Evolutionary conservation across 75 land plant species (phyloP).

Genomic region (Gnetum montanum): DNA sequence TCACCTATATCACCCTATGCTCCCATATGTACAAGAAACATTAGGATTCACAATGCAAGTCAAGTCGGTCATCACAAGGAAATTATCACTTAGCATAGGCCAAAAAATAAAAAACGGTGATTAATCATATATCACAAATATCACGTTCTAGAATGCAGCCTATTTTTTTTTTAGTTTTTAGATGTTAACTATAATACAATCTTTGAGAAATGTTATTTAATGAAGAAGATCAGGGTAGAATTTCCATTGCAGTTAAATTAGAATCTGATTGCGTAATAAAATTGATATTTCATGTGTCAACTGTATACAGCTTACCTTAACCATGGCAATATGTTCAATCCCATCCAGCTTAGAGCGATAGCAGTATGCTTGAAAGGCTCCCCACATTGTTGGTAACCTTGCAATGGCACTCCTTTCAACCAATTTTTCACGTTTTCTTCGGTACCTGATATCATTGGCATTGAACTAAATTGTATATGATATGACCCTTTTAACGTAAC

Average conservation of each 20-base stretch:
- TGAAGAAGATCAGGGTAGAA: no score
- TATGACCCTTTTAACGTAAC: no score
- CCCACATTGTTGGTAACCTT: constrained; percentile 86
- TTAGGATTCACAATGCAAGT: neutral
- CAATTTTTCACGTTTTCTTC: constrained; percentile 74
- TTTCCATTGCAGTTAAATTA: no score
- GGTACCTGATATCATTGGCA: constrained; percentile 50
- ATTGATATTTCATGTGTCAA: no score
- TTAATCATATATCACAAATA: no score
- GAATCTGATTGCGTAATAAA: no score
- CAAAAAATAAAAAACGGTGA: neutral
- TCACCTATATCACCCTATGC: constrained; percentile 85
- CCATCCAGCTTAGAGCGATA: constrained; percentile 86
- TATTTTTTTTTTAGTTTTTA: no score
- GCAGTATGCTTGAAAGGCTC: constrained; percentile 72
- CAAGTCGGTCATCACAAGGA: neutral
- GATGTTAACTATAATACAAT: no score
- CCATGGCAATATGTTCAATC: constrained; percentile 96
- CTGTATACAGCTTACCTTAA: no score
- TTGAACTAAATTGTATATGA: no score
- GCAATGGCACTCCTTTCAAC: constrained; percentile 71
- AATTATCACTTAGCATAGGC: neutral
- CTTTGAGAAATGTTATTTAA: no score
- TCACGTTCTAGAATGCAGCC: no score
- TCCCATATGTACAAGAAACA: neutral